Base-by-base conservation (phyloP, 805 yeast species). In the Metschnikowia cubensis region DNA sequence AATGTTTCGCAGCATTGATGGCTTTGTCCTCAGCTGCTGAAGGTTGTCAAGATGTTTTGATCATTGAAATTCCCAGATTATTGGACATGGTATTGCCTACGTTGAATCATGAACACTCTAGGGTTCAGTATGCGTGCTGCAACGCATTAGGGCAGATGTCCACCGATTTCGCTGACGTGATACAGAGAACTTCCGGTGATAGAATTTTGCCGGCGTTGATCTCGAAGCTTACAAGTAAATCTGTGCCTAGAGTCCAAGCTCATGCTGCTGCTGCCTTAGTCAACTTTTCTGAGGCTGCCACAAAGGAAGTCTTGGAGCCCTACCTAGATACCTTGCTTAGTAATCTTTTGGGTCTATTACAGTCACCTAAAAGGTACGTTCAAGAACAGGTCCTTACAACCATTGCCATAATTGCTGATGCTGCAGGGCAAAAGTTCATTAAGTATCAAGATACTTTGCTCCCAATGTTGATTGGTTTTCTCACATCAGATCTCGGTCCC, bases 241-340 rank as follows among this genome's bases (percentile, higher is more conserved):
- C 89, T 44, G 91, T 85, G 50, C 92, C 95, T 46, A 77, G 98
- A 62, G 99, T 94, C 21, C 98, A 92, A 71, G 89, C 97, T 0
- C 99, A 94, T 64, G 98, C 97, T 15, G 97, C 99, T 39, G 99
- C 99, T 47, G 99, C 99, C 0, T 75, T 92, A 60, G 98, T 94
- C 42, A 94, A 94, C 66, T 94, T 94, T 66, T 82, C 92, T 37
- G 99, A 94, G 69, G 89, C 87, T 55, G 96, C 98, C 2, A 73
- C 88, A 5, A 87, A 89, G 62, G 96, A 87, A 54, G 81, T 84
- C 10, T 73, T 94, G 59, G 97, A 90, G 62, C 98, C 98, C n/a
- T 91, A 87, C 61, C 76, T 94, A 62, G 99, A 94, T 66, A 82
- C 77, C 57, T 73, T 94, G 60, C 75, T 94, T 50, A 77, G 82